Base-by-base conservation (phyloP, 148 eudicot genomes). In the Suaeda aralocaspica region DNA sequence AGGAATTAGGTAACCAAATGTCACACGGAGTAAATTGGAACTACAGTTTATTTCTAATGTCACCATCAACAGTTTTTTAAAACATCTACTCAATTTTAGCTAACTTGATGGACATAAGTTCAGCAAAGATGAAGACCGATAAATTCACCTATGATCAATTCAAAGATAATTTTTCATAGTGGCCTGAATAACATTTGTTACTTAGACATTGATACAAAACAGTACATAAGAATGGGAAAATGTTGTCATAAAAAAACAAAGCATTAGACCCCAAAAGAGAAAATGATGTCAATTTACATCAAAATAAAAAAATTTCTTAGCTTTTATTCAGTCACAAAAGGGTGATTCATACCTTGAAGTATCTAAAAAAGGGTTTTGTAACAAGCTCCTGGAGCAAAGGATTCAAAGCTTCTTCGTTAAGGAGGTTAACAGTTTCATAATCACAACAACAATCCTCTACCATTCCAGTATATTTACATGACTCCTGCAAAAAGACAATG, bases 371-470 rank as follows among this genome's bases (percentile, higher is more conserved):
- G 36, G 98, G 97, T 62, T 91, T 94, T 18, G 80, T 80, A n/a
- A 91, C 97, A 65, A 91, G 92, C 68, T 87, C 86, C 86, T 91
- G 96, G 33, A 94, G 91, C 81, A 89, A 79, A 74, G 98, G 98
- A 77, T 94, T 73, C 69, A 94, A 77, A 46, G 87, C 98, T 73
- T 86, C 91, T 29, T 70, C 80, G 74, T 94, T 91, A 71, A 94
- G 78, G 65, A 70, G 77, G 71, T 87, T 90, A 31, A 91, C 97
- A 0, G 97, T 94, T 74, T 89, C 97, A 71, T 94, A 94, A 79
- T 87, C 97, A 84, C 97, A 91, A 76, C 97, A 87, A 73, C 98
- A 94, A 68, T 88, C 98, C 76, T 94, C 98, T 67, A 91, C 91
- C 76, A 94, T 83, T 64, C 96, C 97, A 10, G 88, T 87, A 83